phyloP scores from a whole-genome alignment of 139 green algal species.

The Tetraselmis chui region DNA sequence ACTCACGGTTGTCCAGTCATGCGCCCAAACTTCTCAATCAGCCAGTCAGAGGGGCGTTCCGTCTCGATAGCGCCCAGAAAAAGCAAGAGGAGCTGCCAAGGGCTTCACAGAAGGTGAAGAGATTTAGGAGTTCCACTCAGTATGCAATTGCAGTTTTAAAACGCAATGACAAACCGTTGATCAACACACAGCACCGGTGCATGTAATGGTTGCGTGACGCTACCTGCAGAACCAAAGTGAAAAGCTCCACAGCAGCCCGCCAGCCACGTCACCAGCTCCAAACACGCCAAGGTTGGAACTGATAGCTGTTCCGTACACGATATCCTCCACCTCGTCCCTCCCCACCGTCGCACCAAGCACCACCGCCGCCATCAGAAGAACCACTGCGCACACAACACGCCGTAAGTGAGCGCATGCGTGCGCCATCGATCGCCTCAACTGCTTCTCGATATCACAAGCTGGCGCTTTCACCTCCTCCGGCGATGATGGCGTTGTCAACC shows the following conservation, averaged over 20 bases:
- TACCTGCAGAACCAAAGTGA: conserved; percentile 43
- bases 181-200: too few relatives aligned
- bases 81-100: conserved; percentile 62
- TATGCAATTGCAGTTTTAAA: too few relatives aligned
- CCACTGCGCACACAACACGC: not conserved
- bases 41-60: conserved; percentile 61
- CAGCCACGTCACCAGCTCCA: conserved; percentile 32
- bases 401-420: not conserved
- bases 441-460: not conserved
- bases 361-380: not conserved
- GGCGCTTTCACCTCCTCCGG: not conserved
- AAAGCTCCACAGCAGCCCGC: conserved; percentile 39
- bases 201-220: too few relatives aligned
- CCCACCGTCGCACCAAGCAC: not conserved
- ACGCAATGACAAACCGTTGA: too few relatives aligned
- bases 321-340: not conserved
- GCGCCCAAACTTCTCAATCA: conserved; percentile 22
- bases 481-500: not conserved
- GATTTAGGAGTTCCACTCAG: too few relatives aligned
- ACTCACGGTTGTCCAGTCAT: conserved; percentile 8
- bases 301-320: not conserved
- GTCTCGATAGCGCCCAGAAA: conserved; percentile 70
- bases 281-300: not conserved
- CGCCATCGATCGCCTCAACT: not conserved
- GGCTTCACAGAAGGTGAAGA: too few relatives aligned